phyloP scores from a whole-genome alignment of 148 eudicot species.

The Chenopodium formosanum region DNA sequence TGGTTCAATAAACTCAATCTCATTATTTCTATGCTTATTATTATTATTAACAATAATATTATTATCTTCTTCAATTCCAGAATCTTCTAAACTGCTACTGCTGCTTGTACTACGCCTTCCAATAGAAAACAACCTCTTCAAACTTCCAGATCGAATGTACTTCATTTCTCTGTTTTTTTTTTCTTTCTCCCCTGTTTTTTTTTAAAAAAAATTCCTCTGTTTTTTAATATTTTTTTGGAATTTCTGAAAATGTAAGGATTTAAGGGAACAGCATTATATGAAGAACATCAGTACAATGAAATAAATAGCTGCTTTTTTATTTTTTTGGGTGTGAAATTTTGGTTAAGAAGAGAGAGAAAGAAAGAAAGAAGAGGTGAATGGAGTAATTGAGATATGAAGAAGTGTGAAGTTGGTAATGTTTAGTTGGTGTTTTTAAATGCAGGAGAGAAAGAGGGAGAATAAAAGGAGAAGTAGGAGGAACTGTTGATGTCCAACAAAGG shows the following conservation, averaged over 20 bases:
- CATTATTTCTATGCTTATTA: too few species aligned
- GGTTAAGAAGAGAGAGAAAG: neutral
- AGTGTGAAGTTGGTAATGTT: constrained; percentile 32
- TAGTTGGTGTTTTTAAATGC: constrained; percentile 28
- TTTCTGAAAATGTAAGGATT: constrained; percentile 12
- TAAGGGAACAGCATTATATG: constrained; percentile 27
- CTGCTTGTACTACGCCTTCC: constrained; percentile 44
- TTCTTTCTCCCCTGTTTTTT: neutral
- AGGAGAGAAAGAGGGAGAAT: neutral
- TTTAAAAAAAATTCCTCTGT: neutral
- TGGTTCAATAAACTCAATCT: constrained; percentile 20
- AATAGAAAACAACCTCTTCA: constrained; percentile 64
- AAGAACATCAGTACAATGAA: neutral
- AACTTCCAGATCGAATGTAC: constrained; percentile 66
- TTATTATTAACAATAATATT: neutral
- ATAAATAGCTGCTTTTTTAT: neutral
- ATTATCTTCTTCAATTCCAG: constrained; percentile 11
- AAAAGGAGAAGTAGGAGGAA: neutral
- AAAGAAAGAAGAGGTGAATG: constrained; percentile 1
- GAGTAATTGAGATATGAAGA: constrained; percentile 14
- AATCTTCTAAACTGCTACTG: constrained; percentile 37
- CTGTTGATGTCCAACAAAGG: neutral
- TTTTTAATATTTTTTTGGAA: neutral
- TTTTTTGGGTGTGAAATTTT: neutral
- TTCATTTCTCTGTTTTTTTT: constrained; percentile 41